Conservation (phyloP, 2,329 filamentous ascomycete genomes). For the Coniochaeta sp. region DNA sequence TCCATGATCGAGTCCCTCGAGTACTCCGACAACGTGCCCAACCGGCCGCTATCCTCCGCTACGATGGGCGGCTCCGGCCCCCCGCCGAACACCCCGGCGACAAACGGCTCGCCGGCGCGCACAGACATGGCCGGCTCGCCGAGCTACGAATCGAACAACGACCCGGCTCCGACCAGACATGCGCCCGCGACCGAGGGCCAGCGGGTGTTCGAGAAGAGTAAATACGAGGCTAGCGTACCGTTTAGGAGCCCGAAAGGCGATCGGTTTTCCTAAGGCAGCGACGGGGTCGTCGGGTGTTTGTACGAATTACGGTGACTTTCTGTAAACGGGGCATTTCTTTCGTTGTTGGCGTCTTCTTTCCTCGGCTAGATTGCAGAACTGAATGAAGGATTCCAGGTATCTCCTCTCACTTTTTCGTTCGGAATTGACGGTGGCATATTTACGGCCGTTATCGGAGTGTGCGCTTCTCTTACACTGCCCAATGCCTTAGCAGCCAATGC, state of each 20-base stretch:
- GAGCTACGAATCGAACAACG: conserved; percentile 63
- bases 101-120: conserved; percentile 42
- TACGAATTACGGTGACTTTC: not conserved
- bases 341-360: not conserved
- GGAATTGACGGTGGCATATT: not conserved
- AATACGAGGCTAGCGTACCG: conserved; percentile 75
- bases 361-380: not conserved
- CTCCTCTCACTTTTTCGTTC: not conserved
- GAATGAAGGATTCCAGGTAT: not conserved
- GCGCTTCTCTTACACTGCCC: not conserved
- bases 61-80: conserved; percentile 26
- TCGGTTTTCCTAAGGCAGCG: conserved; percentile 55
- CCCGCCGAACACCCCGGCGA: conserved; percentile 12
- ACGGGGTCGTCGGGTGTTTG: conserved; percentile 7
- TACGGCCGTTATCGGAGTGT: not conserved
- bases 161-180: conserved; percentile 82
- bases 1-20: conserved; percentile 49
- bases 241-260: conserved; percentile 79
- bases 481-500: not conserved
- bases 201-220: conserved; percentile 68
- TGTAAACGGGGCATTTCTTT: no score
- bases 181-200: conserved; percentile 64
- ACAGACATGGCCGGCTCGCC: conserved; percentile 54
- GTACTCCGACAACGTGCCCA: conserved; percentile 30
- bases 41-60: conserved; percentile 22